phyloP scores from a whole-genome alignment of 257 asterid species.

The Solanum chaucha region DNA sequence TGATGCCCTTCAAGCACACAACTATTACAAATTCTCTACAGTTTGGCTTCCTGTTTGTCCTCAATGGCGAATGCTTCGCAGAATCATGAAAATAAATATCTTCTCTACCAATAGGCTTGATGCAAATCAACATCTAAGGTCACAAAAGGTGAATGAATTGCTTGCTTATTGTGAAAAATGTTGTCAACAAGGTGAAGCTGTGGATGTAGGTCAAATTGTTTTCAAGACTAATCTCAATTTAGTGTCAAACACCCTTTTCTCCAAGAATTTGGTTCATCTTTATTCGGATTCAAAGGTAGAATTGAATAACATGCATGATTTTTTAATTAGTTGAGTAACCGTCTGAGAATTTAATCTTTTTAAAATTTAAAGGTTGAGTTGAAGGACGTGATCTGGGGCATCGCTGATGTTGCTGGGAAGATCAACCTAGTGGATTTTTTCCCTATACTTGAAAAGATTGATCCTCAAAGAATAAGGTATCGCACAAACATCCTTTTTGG shows the following conservation, averaged over 20 bases:
- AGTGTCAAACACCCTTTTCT: constrained; percentile 42
- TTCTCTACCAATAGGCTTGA: constrained; percentile 3
- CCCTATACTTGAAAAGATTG: constrained; percentile 22
- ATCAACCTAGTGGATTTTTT: constrained; percentile 58
- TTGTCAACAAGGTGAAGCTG: constrained; percentile 27
- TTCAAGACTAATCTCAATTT: constrained; percentile 19
- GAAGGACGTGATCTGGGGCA: constrained; percentile 22
- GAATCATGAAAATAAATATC: constrained; percentile 4
- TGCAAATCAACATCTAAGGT: constrained; percentile 34
- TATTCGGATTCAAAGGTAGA: constrained; percentile 22
- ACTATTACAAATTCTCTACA: neutral
- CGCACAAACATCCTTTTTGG: neutral
- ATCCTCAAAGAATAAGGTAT: neutral
- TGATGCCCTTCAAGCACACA: constrained; percentile 8
- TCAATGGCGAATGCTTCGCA: constrained; percentile 8
- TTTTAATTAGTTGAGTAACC: too few relatives aligned
- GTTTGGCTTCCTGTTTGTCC: constrained; percentile 11
- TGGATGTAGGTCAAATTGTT: constrained; percentile 37
- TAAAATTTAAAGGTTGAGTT: neutral
- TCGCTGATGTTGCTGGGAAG: constrained; percentile 43
- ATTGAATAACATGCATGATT: too few relatives aligned
- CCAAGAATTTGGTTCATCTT: constrained; percentile 42
- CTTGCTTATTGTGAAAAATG: constrained; percentile 29
- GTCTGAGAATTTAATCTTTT: neutral
- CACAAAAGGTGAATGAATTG: constrained; percentile 43